Conservation (phyloP, 441 rosid genomes). For the Eutrema salsugineum region DNA sequence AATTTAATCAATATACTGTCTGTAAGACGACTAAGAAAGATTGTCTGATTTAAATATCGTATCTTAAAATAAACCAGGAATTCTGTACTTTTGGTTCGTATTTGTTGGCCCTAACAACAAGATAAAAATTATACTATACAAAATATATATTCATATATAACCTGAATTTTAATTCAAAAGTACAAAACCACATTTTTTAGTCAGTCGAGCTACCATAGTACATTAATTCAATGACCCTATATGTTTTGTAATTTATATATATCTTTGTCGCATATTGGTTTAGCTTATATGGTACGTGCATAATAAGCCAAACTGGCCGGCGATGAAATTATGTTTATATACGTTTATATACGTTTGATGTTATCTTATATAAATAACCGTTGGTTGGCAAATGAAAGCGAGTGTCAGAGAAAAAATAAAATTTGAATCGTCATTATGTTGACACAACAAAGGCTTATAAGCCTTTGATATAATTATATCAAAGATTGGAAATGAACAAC, state of each 20-base stretch:
- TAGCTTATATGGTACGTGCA: neutral
- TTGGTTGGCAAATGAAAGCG: slow-evolving; percentile 25
- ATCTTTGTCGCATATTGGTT: neutral
- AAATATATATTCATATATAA: neutral
- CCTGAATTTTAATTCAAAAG: neutral
- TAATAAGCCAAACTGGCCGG: slow-evolving; percentile 15
- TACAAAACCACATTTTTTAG: neutral
- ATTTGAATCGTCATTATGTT: slow-evolving; percentile 21
- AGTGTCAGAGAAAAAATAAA: neutral
- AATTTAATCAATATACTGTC: neutral
- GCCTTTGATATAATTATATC: too few species aligned
- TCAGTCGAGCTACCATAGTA: neutral
- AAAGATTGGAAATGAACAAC: neutral
- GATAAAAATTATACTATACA: neutral
- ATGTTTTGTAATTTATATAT: neutral
- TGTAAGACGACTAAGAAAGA: neutral
- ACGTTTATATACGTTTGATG: neutral
- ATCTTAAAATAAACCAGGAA: neutral
- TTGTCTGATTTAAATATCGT: neutral
- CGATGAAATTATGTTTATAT: neutral
- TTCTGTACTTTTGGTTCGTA: neutral
- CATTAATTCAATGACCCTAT: neutral
- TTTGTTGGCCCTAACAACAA: neutral
- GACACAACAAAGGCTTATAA: neutral
- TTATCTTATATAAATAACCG: neutral